Evolutionary conservation across 352 stramenopile genomes (phyloP).

Genomic region (Pythium utonaiense): DNA sequence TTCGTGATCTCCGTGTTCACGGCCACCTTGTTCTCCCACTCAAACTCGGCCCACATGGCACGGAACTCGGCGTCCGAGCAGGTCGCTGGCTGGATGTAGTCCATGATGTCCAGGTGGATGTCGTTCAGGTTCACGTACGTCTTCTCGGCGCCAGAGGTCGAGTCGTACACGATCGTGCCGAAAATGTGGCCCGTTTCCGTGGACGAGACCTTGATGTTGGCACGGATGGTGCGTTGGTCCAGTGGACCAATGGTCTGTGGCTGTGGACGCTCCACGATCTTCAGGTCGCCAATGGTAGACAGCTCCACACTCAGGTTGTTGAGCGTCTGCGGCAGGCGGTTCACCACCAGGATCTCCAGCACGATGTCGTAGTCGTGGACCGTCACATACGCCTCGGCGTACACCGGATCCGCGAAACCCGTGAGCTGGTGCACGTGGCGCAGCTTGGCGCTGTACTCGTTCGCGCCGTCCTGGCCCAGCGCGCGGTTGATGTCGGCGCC

Average conservation of each 20-base stretch:
- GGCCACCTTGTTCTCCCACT: slow-evolving; percentile 99
- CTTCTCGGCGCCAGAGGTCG: slow-evolving; percentile 93
- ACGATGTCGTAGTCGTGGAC: slow-evolving; percentile 99
- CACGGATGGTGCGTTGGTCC: slow-evolving; percentile 95
- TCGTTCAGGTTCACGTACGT: slow-evolving; percentile 99
- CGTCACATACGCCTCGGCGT: slow-evolving; percentile 99
- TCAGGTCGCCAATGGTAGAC: slow-evolving; percentile 99
- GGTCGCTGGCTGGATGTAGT: slow-evolving; percentile 97
- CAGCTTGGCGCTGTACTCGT: slow-evolving; percentile 90
- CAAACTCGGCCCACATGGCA: slow-evolving; percentile 99
- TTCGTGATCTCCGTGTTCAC: slow-evolving; percentile 97
- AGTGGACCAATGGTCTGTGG: slow-evolving; percentile 97
- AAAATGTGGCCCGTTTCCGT: slow-evolving; percentile 99
- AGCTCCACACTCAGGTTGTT: slow-evolving; percentile 99
- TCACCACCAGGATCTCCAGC: slow-evolving; percentile 98
- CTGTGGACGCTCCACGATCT: slow-evolving; percentile 98
- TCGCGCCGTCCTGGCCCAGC: slow-evolving; percentile 87
- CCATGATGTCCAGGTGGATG: slow-evolving; percentile 99
- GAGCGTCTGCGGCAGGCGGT: slow-evolving; percentile 97
- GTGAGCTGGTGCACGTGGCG: slow-evolving; percentile 98
- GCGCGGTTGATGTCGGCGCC: slow-evolving; percentile 94
- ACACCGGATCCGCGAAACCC: slow-evolving; percentile 99
- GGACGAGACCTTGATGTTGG: slow-evolving; percentile 99
- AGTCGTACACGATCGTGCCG: slow-evolving; percentile 99
- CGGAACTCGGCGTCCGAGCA: slow-evolving; percentile 97